Conservation (phyloP, 108 stramenopile species). For the Poteriospumella lacustris region DNA sequence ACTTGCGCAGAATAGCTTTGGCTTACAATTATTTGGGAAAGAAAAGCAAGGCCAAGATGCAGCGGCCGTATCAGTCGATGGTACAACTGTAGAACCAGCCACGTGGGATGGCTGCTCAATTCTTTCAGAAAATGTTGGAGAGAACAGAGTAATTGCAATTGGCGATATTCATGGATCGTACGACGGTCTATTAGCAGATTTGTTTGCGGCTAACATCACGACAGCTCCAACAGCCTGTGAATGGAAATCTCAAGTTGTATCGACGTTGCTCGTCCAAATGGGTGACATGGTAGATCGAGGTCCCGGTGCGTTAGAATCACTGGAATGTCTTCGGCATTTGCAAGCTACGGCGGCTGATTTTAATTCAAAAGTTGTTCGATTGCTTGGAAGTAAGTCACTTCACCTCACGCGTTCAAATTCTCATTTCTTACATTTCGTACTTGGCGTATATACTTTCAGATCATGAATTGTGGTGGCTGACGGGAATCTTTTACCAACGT, state of each 20-base stretch:
- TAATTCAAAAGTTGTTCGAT: not conserved
- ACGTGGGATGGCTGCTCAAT: too few relatives aligned
- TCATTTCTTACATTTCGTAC: not conserved
- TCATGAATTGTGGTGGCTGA: not conserved
- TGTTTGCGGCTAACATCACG: not conserved
- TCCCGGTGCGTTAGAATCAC: not conserved
- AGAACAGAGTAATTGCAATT: not conserved
- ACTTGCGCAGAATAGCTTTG: too few relatives aligned
- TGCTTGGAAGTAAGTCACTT: not conserved
- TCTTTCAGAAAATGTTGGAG: not conserved
- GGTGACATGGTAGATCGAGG: not conserved
- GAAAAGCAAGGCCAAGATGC: too few relatives aligned
- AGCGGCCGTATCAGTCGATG: too few relatives aligned
- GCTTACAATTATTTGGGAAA: too few relatives aligned
- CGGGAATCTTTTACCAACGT: not conserved
- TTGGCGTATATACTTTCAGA: not conserved
- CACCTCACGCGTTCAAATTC: not conserved
- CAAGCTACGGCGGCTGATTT: not conserved
- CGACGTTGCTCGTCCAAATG: not conserved
- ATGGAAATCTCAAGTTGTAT: not conserved
- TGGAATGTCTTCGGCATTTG: not conserved
- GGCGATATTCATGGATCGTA: not conserved
- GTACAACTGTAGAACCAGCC: too few relatives aligned
- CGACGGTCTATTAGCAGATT: not conserved
- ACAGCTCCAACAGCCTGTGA: not conserved